A percentile compares a stretch with the other conserved stretches of the same genome.
Conservation (phyloP, 148 eudicot genomes). For the Salicornia ramosissima region DNA sequence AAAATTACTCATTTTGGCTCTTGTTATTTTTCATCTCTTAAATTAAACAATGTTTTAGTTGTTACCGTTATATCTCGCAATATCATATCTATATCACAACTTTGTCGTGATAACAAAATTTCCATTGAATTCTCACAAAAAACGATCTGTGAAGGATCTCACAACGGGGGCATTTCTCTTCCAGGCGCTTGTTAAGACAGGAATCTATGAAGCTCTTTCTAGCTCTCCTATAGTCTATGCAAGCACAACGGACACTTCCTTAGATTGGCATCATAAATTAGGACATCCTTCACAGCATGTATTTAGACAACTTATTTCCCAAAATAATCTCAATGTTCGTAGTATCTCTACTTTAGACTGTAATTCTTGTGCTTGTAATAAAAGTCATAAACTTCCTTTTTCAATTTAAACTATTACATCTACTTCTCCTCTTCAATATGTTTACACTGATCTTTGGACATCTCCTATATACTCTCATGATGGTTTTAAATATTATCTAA, state of each 20-base stretch:
- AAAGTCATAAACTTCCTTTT: not conserved
- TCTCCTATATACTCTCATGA: not conserved
- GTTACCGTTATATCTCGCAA: not conserved
- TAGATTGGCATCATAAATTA: constrained; percentile 6
- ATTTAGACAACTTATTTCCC: not conserved
- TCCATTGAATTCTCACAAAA: not conserved
- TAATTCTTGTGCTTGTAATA: too few relatives aligned
- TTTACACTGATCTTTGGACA: not conserved
- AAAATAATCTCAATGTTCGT: not conserved
- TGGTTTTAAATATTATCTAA: constrained; percentile 1
- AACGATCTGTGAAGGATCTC: constrained; percentile 5
- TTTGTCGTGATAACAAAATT: constrained; percentile 5
- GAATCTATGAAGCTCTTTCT: not conserved
- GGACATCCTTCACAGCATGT: not conserved
- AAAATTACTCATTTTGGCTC: not conserved
- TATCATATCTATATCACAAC: not conserved
- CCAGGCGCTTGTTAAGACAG: not conserved
- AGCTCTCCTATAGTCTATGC: not conserved
- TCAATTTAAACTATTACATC: not conserved
- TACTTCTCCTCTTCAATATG: not conserved
- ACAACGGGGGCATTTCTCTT: not conserved
- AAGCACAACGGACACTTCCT: not conserved
- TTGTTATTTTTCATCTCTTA: not conserved
- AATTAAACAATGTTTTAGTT: not conserved
- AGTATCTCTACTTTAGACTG: not conserved